These are phyloP conservation scores for Phytophthora nicotianae DNA, from an alignment of 352 stramenopile species.

Conservation along the genomic window DNA sequence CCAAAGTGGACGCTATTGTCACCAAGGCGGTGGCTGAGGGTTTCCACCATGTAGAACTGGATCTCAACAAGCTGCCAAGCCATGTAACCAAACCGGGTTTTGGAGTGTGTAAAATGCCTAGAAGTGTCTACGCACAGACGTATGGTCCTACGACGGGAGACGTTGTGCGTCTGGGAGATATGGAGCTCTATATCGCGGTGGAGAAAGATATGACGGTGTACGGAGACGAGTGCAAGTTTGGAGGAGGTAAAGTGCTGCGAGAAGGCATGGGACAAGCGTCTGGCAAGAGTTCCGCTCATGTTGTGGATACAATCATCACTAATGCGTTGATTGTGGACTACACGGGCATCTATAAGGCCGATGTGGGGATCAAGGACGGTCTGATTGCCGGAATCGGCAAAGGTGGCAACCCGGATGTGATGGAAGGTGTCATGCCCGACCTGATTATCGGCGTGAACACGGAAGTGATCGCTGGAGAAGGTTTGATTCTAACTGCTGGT, in stretches of 20 bases:
- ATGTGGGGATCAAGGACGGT: slow-evolving; percentile 95
- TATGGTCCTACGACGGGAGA: slow-evolving; percentile 96
- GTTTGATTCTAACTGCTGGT: slow-evolving; percentile 95
- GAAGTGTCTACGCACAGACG: slow-evolving; percentile 87
- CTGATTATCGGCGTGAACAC: slow-evolving; percentile 93
- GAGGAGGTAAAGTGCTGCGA: slow-evolving; percentile 92
- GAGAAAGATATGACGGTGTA: slow-evolving; percentile 90
- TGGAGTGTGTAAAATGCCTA: slow-evolving; percentile 57
- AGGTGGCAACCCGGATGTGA: slow-evolving; percentile 97
- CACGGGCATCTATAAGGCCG: slow-evolving; percentile 95
- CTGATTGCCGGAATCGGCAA: slow-evolving; percentile 96
- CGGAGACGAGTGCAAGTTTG: slow-evolving; percentile 94
- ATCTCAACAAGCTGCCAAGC: slow-evolving; percentile 30
- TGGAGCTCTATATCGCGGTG: slow-evolving; percentile 89
- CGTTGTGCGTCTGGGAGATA: slow-evolving; percentile 93
- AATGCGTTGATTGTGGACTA: slow-evolving; percentile 97
- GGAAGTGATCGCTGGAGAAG: slow-evolving; percentile 96
- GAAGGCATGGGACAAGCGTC: slow-evolving; percentile 83
- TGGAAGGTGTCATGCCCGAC: slow-evolving; percentile 89
- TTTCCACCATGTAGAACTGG: slow-evolving; percentile 65
- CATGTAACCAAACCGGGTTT: slow-evolving; percentile 37
- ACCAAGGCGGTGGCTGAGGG: slow-evolving; percentile 49
- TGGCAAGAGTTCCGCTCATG: slow-evolving; percentile 45
- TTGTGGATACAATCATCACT: slow-evolving; percentile 96
- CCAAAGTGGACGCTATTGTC: slow-evolving; percentile 66